A percentile compares a stretch with the other conserved stretches of the same genome.
Evolutionary conservation across 441 rosid species (phyloP).

Genomic region (Kokia cookei): DNA sequence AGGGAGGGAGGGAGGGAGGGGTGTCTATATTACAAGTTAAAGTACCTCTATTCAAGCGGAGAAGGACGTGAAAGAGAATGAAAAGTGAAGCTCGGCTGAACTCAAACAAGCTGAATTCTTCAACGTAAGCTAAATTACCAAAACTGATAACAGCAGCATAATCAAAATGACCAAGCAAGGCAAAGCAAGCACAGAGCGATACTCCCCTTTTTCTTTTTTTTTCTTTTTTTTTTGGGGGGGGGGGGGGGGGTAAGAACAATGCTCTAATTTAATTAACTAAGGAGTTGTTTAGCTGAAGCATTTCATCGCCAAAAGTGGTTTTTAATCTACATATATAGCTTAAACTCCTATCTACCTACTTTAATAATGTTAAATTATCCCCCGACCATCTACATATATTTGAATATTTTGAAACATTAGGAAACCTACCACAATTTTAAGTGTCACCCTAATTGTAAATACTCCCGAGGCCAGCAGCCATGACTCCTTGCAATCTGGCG

Average conservation of each 20-base stretch:
- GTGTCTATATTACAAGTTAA: background rate
- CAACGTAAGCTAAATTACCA: background rate
- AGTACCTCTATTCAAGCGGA: background rate
- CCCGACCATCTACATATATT: background rate
- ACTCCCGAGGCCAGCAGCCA: background rate
- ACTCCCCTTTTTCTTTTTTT: no score
- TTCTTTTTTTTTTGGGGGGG: no score
- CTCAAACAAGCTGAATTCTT: background rate
- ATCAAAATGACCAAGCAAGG: background rate
- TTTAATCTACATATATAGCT: background rate
- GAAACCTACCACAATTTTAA: background rate
- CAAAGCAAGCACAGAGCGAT: no score
- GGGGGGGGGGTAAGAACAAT: background rate
- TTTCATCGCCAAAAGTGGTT: background rate
- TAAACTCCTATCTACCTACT: background rate
- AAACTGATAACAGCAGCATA: background rate
- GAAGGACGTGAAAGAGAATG: background rate
- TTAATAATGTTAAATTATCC: background rate
- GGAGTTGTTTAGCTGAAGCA: background rate
- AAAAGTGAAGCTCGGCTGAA: background rate
- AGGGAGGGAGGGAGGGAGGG: no score
- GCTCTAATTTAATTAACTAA: background rate
- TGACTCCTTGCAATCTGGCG: background rate
- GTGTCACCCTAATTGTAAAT: background rate
- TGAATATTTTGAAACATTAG: background rate